Conservation (phyloP, 1,284 basidiomycete species). For the Leccinum insolens region DNA sequence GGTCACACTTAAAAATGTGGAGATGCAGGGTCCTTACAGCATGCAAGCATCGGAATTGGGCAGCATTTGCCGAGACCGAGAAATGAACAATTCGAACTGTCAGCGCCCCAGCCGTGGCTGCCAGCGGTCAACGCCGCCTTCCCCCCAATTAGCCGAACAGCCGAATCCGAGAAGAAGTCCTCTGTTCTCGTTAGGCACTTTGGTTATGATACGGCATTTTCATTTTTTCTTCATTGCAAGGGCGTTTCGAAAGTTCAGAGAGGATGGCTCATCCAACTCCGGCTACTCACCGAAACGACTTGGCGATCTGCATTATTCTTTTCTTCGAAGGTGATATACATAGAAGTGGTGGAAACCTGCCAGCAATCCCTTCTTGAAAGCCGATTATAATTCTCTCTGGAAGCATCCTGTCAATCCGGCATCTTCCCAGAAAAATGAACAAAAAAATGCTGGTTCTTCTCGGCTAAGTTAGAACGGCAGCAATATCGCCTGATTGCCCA, state of each 20-base stretch:
- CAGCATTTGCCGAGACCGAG: not conserved
- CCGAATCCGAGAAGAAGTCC: not conserved
- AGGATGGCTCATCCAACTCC: not conserved
- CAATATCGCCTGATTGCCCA: not conserved
- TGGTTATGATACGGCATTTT: not conserved
- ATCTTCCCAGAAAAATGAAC: not conserved
- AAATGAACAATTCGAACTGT: not conserved
- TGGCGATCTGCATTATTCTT: not conserved
- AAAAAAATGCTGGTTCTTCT: not conserved
- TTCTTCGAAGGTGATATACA: not conserved
- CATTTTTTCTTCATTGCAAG: not conserved
- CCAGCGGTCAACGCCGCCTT: not conserved
- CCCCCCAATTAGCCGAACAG: not conserved
- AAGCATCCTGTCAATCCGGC: not conserved
- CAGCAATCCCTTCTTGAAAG: not conserved
- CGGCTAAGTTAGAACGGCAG: not conserved
- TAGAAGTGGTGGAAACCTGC: not conserved
- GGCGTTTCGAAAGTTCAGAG: not conserved
- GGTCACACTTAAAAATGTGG: not conserved
- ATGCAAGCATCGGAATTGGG: not conserved
- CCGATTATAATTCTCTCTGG: not conserved
- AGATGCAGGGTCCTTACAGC: not conserved
- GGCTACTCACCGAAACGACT: not conserved
- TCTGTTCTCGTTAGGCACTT: not conserved
- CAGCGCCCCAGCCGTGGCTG: not conserved